These are phyloP conservation scores for Jackrogersella multiformis DNA, from an alignment of 495 filamentous ascomycete genomes.

Conservation along the genomic window DNA sequence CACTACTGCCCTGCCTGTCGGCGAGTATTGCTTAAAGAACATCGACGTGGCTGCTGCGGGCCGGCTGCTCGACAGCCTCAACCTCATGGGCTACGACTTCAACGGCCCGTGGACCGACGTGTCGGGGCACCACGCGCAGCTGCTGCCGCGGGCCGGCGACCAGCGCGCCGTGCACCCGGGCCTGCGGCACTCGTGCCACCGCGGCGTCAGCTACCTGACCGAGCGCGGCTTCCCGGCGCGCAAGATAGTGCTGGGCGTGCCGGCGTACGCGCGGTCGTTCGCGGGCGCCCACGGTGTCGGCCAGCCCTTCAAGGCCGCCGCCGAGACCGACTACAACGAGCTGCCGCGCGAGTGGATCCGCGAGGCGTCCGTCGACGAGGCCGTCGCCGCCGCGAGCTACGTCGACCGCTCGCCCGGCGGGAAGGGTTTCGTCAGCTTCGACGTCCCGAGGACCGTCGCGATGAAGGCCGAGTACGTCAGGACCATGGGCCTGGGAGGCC, in stretches of 20 bases:
- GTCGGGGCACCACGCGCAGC: slow-evolving; percentile 77
- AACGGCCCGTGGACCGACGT: slow-evolving; percentile 73
- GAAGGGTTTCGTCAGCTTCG: slow-evolving; percentile 77
- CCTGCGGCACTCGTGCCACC: slow-evolving; percentile 63
- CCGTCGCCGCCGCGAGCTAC: slow-evolving; percentile 68
- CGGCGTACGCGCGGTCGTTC: slow-evolving; percentile 79
- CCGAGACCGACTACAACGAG: slow-evolving; percentile 69
- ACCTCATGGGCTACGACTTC: slow-evolving; percentile 90
- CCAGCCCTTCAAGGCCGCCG: slow-evolving; percentile 63
- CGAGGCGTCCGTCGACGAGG: slow-evolving; percentile 60
- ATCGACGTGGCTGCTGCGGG: slow-evolving; percentile 70
- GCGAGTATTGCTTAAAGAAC: slow-evolving; percentile 75
- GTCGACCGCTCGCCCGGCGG: slow-evolving; percentile 47
- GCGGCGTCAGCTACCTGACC: slow-evolving; percentile 68
- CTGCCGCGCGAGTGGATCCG: slow-evolving; percentile 65
- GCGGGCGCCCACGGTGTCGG: slow-evolving; percentile 67
- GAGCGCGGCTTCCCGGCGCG: slow-evolving; percentile 66
- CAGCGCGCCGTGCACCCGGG: slow-evolving; percentile 45
- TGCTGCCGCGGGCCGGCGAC: slow-evolving; percentile 59
- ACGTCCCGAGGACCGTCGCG: slow-evolving; percentile 74
- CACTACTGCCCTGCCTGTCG: slow-evolving; percentile 76
- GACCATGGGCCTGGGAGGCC: slow-evolving; percentile 69
- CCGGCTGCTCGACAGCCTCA: slow-evolving; percentile 72
- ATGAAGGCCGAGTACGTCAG: slow-evolving; percentile 77
- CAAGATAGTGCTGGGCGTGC: slow-evolving; percentile 79